A percentile compares a stretch with the other conserved stretches of the same genome.
Evolutionary conservation across 257 asterid genomes (phyloP).

Genomic region (Penstemon eatonii): DNA sequence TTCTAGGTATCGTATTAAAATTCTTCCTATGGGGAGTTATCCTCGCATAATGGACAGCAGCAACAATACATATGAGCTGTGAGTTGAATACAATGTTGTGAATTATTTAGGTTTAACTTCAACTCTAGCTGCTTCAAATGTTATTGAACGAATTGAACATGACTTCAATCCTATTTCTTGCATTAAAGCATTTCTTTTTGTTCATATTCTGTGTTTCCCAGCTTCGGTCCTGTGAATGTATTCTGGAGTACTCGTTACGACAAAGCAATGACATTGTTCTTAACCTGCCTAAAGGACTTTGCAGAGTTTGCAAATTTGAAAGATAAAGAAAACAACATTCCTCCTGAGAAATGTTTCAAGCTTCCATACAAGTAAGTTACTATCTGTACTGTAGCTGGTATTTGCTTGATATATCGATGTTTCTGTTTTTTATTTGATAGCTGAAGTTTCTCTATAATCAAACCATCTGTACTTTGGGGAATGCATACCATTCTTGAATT

Average conservation of each 20-base stretch:
- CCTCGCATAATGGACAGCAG: slow-evolving; percentile 92
- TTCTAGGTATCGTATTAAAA: slow-evolving; percentile 82
- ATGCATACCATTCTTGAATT: neutral
- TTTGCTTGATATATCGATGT: slow-evolving; percentile 2
- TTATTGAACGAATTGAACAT: slow-evolving; percentile 5
- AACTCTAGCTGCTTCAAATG: neutral
- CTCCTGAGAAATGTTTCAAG: slow-evolving; percentile 82
- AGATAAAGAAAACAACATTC: slow-evolving; percentile 87
- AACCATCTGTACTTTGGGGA: neutral
- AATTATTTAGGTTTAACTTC: slow-evolving; percentile 2
- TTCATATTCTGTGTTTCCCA: slow-evolving; percentile 36
- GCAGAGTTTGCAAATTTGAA: slow-evolving; percentile 90
- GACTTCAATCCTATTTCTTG: slow-evolving; percentile 1
- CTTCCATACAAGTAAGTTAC: slow-evolving; percentile 90
- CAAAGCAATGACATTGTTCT: slow-evolving; percentile 93
- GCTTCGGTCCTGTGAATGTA: slow-evolving; percentile 97
- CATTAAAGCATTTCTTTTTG: neutral
- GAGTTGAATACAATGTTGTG: slow-evolving; percentile 38
- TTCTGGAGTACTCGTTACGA: slow-evolving; percentile 99
- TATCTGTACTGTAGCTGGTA: neutral
- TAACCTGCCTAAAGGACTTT: slow-evolving; percentile 92
- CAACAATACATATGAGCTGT: slow-evolving; percentile 90
- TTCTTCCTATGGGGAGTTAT: slow-evolving; percentile 97
- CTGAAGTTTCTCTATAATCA: neutral
- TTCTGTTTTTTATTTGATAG: neutral